Conservation (phyloP, 2,329 filamentous ascomycete species). For the Cladophialophora yegresii region DNA sequence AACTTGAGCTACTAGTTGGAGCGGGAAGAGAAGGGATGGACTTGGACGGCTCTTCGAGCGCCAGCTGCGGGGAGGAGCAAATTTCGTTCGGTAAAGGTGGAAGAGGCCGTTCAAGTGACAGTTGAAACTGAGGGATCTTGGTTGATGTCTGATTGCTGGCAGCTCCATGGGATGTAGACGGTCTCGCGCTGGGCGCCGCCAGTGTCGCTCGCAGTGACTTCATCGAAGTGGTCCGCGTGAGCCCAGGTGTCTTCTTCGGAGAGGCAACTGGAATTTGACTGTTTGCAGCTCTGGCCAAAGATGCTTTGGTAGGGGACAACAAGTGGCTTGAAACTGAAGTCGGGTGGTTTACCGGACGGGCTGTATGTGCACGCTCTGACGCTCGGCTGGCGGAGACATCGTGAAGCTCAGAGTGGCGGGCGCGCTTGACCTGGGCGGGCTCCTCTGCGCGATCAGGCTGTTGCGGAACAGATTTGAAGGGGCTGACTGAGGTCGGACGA, state of each 20-base stretch:
- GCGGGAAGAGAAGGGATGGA: conserved; percentile 6
- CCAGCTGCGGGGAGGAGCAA: neutral
- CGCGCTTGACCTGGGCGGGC: conserved; percentile 64
- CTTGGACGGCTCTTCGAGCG: neutral
- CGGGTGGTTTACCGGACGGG: conserved; percentile 45
- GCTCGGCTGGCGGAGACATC: conserved; percentile 66
- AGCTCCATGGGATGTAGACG: conserved; percentile 23
- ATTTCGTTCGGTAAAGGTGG: conserved; percentile 21
- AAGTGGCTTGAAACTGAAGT: conserved; percentile 58
- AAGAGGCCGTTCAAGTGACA: conserved; percentile 14
- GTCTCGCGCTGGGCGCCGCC: conserved; percentile 41
- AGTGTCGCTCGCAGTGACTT: conserved; percentile 55
- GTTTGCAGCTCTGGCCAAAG: conserved; percentile 63
- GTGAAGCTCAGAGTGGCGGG: conserved; percentile 67
- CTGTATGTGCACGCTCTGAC: conserved; percentile 19
- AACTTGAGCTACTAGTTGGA: neutral
- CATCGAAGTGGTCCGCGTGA: conserved; percentile 54
- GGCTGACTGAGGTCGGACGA: conserved; percentile 35
- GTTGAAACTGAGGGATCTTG: neutral
- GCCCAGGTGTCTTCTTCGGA: conserved; percentile 49
- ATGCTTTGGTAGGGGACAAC: conserved; percentile 77
- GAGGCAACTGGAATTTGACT: conserved; percentile 57
- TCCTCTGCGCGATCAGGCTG: conserved; percentile 37
- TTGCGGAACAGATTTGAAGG: conserved; percentile 40
- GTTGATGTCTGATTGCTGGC: neutral